These are phyloP conservation scores for Aspergillus mulundensis DNA, from an alignment of 495 filamentous ascomycete genomes.

Conservation along the genomic window DNA sequence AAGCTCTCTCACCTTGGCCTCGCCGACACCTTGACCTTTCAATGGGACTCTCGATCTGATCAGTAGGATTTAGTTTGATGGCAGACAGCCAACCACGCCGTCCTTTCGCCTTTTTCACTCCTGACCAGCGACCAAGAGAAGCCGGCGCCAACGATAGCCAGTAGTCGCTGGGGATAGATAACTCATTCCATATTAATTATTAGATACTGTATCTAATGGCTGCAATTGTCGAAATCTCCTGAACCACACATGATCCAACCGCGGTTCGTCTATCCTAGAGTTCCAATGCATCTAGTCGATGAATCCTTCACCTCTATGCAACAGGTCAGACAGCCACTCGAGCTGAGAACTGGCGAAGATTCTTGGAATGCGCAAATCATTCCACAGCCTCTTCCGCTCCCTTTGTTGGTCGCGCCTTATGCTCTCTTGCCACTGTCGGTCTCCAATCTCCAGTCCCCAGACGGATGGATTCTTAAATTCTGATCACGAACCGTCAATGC, in stretches of 20 bases:
- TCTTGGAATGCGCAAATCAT: background rate
- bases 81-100: slow-evolving; percentile 8
- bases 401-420: background rate
- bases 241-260: slow-evolving; percentile 5
- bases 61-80: slow-evolving; percentile 11
- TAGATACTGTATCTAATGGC: background rate
- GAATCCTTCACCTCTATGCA: background rate
- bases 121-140: background rate
- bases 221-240: background rate
- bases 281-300: background rate
- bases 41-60: slow-evolving; percentile 6
- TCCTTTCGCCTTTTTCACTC: background rate
- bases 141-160: background rate
- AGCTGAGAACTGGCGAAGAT: background rate
- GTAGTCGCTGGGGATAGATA: background rate
- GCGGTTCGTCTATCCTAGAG: background rate
- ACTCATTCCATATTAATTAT: background rate
- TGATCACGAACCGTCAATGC: background rate
- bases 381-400: background rate
- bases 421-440: background rate
- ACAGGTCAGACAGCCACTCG: background rate
- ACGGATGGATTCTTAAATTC: background rate
- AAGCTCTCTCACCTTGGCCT: background rate
- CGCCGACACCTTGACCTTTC: background rate
- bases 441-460: background rate